phyloP scores from a whole-genome alignment of 768 basidiomycete genomes.

The Macrolepiota fuliginosa region DNA sequence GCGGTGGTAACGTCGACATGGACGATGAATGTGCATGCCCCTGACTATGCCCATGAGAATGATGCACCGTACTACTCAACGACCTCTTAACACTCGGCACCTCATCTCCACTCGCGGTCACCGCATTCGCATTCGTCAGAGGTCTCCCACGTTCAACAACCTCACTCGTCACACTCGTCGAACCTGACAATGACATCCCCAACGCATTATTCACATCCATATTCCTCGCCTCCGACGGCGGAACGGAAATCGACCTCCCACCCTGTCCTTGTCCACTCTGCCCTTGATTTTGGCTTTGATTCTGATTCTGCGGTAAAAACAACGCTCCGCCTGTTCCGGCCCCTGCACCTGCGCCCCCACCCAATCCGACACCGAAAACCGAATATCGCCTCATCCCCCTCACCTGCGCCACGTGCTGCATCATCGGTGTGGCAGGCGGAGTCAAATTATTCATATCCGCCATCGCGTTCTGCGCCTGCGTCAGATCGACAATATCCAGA shows the following conservation, averaged over 20 bases:
- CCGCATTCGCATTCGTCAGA: neutral
- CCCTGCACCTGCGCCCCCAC: neutral
- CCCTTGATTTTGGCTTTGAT: neutral
- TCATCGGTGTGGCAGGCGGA: slow-evolving; percentile 11
- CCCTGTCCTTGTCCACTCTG: neutral
- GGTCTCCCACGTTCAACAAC: slow-evolving; percentile 1
- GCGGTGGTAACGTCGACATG: slow-evolving; percentile 9
- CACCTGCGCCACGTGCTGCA: slow-evolving; percentile 8
- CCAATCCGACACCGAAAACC: neutral
- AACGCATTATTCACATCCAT: slow-evolving; percentile 39
- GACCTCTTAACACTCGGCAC: slow-evolving; percentile 8
- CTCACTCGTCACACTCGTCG: neutral
- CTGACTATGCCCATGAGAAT: slow-evolving; percentile 11
- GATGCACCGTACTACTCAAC: slow-evolving; percentile 13
- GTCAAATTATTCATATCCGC: slow-evolving; percentile 12
- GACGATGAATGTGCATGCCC: slow-evolving; percentile 13
- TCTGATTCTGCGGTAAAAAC: neutral
- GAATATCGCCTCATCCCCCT: slow-evolving; percentile 8
- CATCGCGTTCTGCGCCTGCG: neutral
- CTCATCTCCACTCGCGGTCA: neutral
- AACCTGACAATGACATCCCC: slow-evolving; percentile 3
- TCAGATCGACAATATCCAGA: slow-evolving; percentile 6
- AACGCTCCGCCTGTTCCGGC: neutral
- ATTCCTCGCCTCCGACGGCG: slow-evolving; percentile 47
- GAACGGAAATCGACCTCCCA: slow-evolving; percentile 10